phyloP scores from a whole-genome alignment of 306 rosid genomes.

The Lathyrus tuberosus region DNA sequence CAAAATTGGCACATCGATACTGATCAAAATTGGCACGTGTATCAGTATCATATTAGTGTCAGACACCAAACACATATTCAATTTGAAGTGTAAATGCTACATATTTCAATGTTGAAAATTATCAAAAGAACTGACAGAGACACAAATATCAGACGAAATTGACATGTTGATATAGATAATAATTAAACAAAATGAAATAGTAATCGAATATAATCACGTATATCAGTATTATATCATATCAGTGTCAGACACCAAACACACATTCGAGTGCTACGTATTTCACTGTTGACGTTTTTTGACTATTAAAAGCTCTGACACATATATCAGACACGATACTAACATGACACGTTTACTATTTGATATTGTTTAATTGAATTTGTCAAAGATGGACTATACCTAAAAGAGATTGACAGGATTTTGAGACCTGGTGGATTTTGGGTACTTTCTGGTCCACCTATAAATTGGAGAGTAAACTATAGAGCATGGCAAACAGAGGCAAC shows the following conservation, averaged over 20 bases:
- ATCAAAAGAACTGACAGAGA: too few relatives aligned
- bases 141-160: too few relatives aligned
- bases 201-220: too few relatives aligned
- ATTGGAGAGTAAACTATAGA: slow-evolving; percentile 55
- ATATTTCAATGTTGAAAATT: too few relatives aligned
- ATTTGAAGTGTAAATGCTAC: background rate
- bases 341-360: background rate
- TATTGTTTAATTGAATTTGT: slow-evolving; percentile 16
- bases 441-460: slow-evolving; percentile 68
- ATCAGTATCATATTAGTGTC: too few relatives aligned
- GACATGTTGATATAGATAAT: too few relatives aligned
- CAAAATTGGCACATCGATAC: background rate
- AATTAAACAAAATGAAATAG: too few relatives aligned
- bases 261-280: too few relatives aligned
- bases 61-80: background rate
- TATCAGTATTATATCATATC: too few relatives aligned
- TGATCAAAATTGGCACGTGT: background rate
- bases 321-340: background rate
- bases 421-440: slow-evolving; percentile 72
- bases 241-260: too few relatives aligned
- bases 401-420: slow-evolving; percentile 59
- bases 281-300: too few relatives aligned
- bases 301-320: too few relatives aligned
- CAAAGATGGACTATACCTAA: slow-evolving; percentile 56
- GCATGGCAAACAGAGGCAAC: slow-evolving; percentile 48